These are phyloP conservation scores for Cystoisospora suis DNA, from an alignment of 169 alveolate genomes.

Conservation along the genomic window DNA sequence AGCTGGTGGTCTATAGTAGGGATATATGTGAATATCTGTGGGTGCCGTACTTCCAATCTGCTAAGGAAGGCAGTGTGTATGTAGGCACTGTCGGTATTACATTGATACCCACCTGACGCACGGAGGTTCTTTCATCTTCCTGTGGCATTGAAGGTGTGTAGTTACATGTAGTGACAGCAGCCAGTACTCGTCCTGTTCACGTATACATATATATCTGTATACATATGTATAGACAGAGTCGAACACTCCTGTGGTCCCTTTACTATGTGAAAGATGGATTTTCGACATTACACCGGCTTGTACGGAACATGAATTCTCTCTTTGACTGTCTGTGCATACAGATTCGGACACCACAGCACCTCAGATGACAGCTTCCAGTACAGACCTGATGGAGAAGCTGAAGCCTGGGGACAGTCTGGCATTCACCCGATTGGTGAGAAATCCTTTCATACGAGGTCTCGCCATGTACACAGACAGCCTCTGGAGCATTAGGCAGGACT, in stretches of 20 bases:
- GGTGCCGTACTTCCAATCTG: too few relatives aligned
- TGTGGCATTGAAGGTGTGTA: background rate
- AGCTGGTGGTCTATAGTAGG: background rate
- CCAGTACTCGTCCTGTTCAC: background rate
- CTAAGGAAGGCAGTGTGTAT: too few relatives aligned
- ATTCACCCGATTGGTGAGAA: slow-evolving; percentile 80
- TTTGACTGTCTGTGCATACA: background rate
- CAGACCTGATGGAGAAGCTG: slow-evolving; percentile 83
- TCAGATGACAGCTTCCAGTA: slow-evolving; percentile 90
- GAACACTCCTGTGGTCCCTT: background rate
- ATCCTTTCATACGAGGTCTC: too few relatives aligned
- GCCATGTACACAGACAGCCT: too few relatives aligned
- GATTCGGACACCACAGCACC: slow-evolving; percentile 95
- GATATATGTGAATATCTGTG: background rate
- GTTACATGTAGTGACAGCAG: background rate
- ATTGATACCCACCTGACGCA: background rate
- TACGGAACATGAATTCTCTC: background rate
- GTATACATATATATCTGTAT: background rate
- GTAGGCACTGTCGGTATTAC: background rate
- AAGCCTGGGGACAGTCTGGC: slow-evolving; percentile 75
- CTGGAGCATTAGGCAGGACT: too few relatives aligned
- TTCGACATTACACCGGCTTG: background rate
- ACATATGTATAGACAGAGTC: background rate
- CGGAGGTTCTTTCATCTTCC: background rate
- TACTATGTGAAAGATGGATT: background rate